phyloP scores from a whole-genome alignment of 2,329 filamentous ascomycete species.

The Ascochyta clinopodiicola region DNA sequence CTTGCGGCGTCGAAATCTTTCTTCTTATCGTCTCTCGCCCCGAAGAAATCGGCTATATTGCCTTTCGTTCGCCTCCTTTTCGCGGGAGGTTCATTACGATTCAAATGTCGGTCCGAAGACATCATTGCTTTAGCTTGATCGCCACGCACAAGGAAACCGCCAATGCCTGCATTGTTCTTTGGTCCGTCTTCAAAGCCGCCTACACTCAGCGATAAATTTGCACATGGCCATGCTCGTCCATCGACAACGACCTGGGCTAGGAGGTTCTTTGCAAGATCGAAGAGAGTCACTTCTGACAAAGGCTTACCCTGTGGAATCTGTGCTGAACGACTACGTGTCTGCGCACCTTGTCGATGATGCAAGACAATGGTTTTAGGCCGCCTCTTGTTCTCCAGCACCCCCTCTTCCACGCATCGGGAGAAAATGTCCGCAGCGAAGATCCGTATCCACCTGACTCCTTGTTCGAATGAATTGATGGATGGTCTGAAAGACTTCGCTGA shows the following conservation, averaged over 20 bases:
- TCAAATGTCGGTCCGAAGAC: slow-evolving; percentile 22
- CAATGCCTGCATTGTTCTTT: slow-evolving; percentile 83
- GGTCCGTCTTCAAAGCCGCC: slow-evolving; percentile 91
- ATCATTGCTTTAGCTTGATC: slow-evolving; percentile 61
- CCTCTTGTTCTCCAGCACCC: slow-evolving; percentile 83
- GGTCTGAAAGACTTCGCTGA: slow-evolving; percentile 95
- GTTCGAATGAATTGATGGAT: slow-evolving; percentile 76
- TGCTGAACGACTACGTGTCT: slow-evolving; percentile 75
- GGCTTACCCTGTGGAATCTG: slow-evolving; percentile 78
- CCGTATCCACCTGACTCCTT: slow-evolving; percentile 82
- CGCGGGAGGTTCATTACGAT: slow-evolving; percentile 30
- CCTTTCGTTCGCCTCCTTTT: slow-evolving; percentile 44
- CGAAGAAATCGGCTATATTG: slow-evolving; percentile 49
- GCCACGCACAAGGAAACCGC: slow-evolving; percentile 78
- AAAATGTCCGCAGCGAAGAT: slow-evolving; percentile 95
- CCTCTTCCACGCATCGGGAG: slow-evolving; percentile 87
- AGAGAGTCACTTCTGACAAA: slow-evolving; percentile 74
- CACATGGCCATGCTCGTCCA: slow-evolving; percentile 85
- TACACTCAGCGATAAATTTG: slow-evolving; percentile 87
- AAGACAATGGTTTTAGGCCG: slow-evolving; percentile 85
- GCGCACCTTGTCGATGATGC: slow-evolving; percentile 76
- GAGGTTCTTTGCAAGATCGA: slow-evolving; percentile 77
- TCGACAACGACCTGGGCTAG: slow-evolving; percentile 79
- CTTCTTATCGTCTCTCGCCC: slow-evolving; percentile 37
- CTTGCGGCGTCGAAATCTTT: slow-evolving; percentile 44